Base-by-base conservation (phyloP, 169 alveolate species). In the Cryptosporidium canis region DNA sequence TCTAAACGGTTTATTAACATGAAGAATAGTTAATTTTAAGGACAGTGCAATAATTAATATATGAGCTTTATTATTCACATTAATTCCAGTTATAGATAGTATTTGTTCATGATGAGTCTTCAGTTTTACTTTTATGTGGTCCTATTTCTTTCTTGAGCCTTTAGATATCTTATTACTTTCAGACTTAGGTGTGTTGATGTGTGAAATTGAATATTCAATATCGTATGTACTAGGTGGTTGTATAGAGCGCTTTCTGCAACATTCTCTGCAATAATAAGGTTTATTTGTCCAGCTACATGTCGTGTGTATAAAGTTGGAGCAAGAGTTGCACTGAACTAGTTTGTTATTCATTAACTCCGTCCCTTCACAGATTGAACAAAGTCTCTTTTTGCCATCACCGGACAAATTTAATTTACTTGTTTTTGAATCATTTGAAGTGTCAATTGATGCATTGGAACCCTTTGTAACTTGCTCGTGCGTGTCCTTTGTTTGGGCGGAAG, bases 321-420 rank as follows among this genome's bases (percentile, higher is more conserved):
- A 77, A 56, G 33, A 41, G 8, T 24, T 44, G 37, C 87, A 77
- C 24, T 29, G 5, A 43, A 61, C 45, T 18, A 77, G 29, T 37
- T 18, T 58, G 61, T 77, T 77, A 39, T 58, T 66, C 33, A 12
- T 9, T n/a, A 58, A 8, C 43, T 77, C 87, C 18, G 70, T 21
- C 11, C 72, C 87, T 61, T 29, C 72, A 43, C 87, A 77, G 4
- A 37, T 41, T 39, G 87, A 58, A 7, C 87, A 66, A 7, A 58
- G 55, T 18, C 41, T 24, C 5, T 21, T 24, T 31, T 58, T 11
- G 24, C 41, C 58, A 16, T 58, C 47, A 33, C 31, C 43, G 21
- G 16, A 16, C 29, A 21, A 37, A 55, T 35, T n/a, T 18, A 8
- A 21, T 21, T 41, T 11, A 35, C 58, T 51, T 48, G 67, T n/a